Evolutionary conservation across 208 protist species (phyloP).

Genomic region (Endotrypanum monterogeii): DNA sequence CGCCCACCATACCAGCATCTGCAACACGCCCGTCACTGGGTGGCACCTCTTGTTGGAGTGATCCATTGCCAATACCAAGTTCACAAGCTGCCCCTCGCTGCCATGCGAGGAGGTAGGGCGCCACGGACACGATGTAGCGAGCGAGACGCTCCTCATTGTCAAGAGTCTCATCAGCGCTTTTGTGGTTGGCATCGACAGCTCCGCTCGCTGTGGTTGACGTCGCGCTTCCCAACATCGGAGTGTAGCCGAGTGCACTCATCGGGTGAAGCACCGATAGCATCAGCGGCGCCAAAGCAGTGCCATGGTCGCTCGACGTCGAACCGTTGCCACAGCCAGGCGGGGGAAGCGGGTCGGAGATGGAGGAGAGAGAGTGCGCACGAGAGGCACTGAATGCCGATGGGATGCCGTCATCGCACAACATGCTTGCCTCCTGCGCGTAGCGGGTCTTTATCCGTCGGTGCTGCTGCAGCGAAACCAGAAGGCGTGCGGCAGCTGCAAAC

Average conservation of each 20-base stretch:
- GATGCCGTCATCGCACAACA: conserved; percentile 9
- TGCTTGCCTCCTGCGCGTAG: conserved; percentile 9
- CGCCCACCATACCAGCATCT: neutral
- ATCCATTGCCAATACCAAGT: neutral
- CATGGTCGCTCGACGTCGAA: neutral
- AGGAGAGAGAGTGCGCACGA: conserved; percentile 2
- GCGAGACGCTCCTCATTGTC: conserved; percentile 2
- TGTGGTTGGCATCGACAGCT: neutral
- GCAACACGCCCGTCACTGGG: neutral
- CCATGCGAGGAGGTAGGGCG: conserved; percentile 34
- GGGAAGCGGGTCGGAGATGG: neutral
- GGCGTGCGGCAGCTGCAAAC: conserved; percentile 12
- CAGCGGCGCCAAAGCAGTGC: conserved; percentile 3
- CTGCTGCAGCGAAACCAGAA: conserved; percentile 26
- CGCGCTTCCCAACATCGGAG: conserved; percentile 27
- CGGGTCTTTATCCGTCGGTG: conserved; percentile 17
- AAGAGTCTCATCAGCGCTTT: neutral
- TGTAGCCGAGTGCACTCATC: conserved; percentile 47
- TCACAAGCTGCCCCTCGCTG: neutral
- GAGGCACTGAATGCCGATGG: neutral
- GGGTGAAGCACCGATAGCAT: conserved; percentile 45
- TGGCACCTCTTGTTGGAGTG: neutral
- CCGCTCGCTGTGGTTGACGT: neutral
- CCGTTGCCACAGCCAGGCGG: neutral
- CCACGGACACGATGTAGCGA: conserved; percentile 19